Base-by-base conservation (phyloP, 805 yeast species). In the Monosporozyma siamensis region DNA sequence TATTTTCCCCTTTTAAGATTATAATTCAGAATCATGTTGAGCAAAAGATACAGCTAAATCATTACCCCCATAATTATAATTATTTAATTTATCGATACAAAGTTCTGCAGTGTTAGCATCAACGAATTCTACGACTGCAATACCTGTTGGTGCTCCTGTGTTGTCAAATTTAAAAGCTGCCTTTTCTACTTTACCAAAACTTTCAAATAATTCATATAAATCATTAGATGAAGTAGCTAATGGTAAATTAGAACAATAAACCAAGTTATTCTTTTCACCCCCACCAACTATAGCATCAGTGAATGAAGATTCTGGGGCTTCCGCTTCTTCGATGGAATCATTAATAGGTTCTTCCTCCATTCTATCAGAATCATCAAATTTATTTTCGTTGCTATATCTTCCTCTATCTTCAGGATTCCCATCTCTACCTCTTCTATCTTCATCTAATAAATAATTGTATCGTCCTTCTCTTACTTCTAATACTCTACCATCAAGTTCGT, bases 1-100 rank as follows among this genome's bases (percentile, higher is more conserved):
- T 27, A 4, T 12, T 18, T 12, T 21, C 22, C 14, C 18, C 22
- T 27, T 48, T 22, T 45, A 21, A 10, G 18, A 31, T 18, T 31
- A 31, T 31, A 31, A 31, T 17, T 31, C 35, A n/a, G 41, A 15
- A 22, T 20, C 29, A 22, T 47, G 66, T 44, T 67, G 66, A 14
- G 88, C 96, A 61, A 71, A 89, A 1, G 88, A 67, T 27, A 90
- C 74, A 25, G 64, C 68, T 52, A 89, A 66, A 46, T 74, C 77
- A 53, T 95, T 78, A 40, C 82, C 85, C 53, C 97, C 97, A 56
- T 89, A 90, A 45, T 73, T 77, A 65, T 89, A 90, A 43, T 78
- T 78, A 58, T 84, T 72, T 55, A 92, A 72, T 63, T 81, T 83
- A 37, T 68, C 67, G 51, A 90, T 78, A 40, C 95, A 90, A 39